Base-by-base conservation (phyloP, 495 filamentous ascomycete species). In the Hyphodiscus hymeniophilus region DNA sequence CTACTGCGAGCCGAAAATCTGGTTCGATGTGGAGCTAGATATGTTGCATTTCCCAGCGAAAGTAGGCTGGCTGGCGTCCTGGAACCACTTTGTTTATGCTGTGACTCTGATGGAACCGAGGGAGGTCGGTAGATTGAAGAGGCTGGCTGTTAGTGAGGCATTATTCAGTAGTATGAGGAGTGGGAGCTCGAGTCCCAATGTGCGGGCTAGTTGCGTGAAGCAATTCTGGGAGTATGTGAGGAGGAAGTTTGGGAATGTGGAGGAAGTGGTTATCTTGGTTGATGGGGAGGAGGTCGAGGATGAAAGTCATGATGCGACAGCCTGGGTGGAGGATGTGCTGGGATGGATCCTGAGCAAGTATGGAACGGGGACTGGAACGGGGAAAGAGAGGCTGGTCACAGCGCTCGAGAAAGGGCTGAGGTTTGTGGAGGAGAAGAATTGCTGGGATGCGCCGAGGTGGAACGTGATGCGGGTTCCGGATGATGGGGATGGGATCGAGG, bases 141-240 rank as follows among this genome's bases (percentile, higher is more conserved):
- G 38, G 18, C 22, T 56, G 17, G 53, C 53, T 15, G 53, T 56
- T 1, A 38, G 51, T 33, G 42, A 47, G 16, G 33, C n/a, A 3
- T 17, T 51, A 2, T 56, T 56, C 17, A 10, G 30, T 3, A 31
- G 38, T 18, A 8, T 22, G 10, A 26, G 38, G 7, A 24, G 30
- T 16, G n/a, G 21, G 21, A 31, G 21, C 11, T 48, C 22, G 24
- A 24, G n/a, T 11, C n/a, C 12, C 7, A 33, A 16, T 17, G 15
- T 33, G 10, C 21, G 17, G 5, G 52, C 36, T 10, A 23, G 15
- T 2, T 33, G 28, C 15, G 15, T 55, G 18, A n/a, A 47, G n/a
- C 23, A 43, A 15, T 55, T 55, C 26, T 55, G 52, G 52, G 47
- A 44, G 17, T 38, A 40, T 12, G 39, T 55, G 0, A 31, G 34